Evolutionary conservation across 2,329 filamentous ascomycete species (phyloP).

Genomic region (Parastagonospora avenae): DNA sequence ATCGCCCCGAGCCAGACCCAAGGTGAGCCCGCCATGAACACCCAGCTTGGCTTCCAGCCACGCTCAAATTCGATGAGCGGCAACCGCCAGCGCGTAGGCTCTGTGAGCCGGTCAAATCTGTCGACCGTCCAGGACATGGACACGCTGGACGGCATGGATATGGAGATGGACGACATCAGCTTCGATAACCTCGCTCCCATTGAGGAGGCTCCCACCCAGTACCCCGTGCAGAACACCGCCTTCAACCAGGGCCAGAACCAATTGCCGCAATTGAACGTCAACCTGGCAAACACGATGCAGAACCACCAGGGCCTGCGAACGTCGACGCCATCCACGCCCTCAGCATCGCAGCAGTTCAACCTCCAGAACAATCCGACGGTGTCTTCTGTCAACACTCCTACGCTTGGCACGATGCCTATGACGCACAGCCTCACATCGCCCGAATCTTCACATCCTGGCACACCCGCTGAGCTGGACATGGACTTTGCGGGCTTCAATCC

Average conservation of each 20-base stretch:
- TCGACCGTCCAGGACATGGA: slow-evolving; percentile 69
- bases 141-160: slow-evolving; percentile 91
- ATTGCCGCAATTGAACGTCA: slow-evolving; percentile 77
- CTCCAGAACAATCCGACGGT: slow-evolving; percentile 94
- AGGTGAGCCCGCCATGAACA: slow-evolving; percentile 42
- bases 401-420: slow-evolving; percentile 77
- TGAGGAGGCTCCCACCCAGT: slow-evolving; percentile 72
- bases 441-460: slow-evolving; percentile 71
- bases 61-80: slow-evolving; percentile 47
- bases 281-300: slow-evolving; percentile 71
- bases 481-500: slow-evolving; percentile 59
- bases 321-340: slow-evolving; percentile 85
- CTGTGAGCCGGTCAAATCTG: slow-evolving; percentile 47
- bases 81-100: slow-evolving; percentile 47
- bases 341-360: slow-evolving; percentile 68
- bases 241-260: slow-evolving; percentile 61
- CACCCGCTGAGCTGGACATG: slow-evolving; percentile 75
- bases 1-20: slow-evolving; percentile 53
- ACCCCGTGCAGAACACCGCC: slow-evolving; percentile 56
- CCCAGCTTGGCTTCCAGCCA: slow-evolving; percentile 46
- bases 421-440: slow-evolving; percentile 65
- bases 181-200: slow-evolving; percentile 73
- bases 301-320: slow-evolving; percentile 79
- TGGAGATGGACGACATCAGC: slow-evolving; percentile 95
- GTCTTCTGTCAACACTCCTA: slow-evolving; percentile 95